phyloP scores from a whole-genome alignment of 2,329 filamentous ascomycete genomes.

The Fusarium irregulare region DNA sequence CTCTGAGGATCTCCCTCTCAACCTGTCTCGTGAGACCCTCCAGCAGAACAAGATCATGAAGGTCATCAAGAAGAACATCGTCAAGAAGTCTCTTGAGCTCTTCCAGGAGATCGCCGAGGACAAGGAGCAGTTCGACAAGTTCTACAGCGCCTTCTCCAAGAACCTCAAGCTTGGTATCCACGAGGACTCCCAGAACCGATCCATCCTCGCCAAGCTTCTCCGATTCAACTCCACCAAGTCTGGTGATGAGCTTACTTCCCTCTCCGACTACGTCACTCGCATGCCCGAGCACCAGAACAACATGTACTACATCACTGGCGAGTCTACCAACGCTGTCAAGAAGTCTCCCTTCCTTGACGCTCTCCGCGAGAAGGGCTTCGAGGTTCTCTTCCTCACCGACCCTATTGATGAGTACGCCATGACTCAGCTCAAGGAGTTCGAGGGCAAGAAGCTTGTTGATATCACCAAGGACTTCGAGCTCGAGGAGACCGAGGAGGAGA shows the following conservation, averaged over 20 bases:
- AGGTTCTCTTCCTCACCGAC: slow-evolving; percentile 99
- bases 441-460: slow-evolving; percentile 99
- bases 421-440: slow-evolving; percentile 99
- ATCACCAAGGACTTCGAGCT: slow-evolving; percentile 99
- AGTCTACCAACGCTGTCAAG: slow-evolving; percentile 97
- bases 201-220: slow-evolving; percentile 93
- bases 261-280: slow-evolving; percentile 97
- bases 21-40: slow-evolving; percentile 99
- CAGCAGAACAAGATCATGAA: slow-evolving; percentile 99
- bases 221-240: slow-evolving; percentile 99
- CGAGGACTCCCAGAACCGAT: slow-evolving; percentile 98
- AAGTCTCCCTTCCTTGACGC: slow-evolving; percentile 99
- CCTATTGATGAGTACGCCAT: slow-evolving; percentile 99
- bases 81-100: slow-evolving; percentile 99
- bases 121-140: slow-evolving; percentile 99
- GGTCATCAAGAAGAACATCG: slow-evolving; percentile 99
- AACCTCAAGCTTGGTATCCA: slow-evolving; percentile 99
- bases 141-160: slow-evolving; percentile 99
- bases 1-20: slow-evolving; percentile 98
- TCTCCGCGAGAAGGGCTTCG: slow-evolving; percentile 98
- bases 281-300: slow-evolving; percentile 99
- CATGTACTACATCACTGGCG: slow-evolving; percentile 99
- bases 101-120: slow-evolving; percentile 99
- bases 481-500: slow-evolving; percentile 99
- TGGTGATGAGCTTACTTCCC: slow-evolving; percentile 93